Base-by-base conservation (phyloP, 1,284 basidiomycete genomes). In the Sutorius eximius region DNA sequence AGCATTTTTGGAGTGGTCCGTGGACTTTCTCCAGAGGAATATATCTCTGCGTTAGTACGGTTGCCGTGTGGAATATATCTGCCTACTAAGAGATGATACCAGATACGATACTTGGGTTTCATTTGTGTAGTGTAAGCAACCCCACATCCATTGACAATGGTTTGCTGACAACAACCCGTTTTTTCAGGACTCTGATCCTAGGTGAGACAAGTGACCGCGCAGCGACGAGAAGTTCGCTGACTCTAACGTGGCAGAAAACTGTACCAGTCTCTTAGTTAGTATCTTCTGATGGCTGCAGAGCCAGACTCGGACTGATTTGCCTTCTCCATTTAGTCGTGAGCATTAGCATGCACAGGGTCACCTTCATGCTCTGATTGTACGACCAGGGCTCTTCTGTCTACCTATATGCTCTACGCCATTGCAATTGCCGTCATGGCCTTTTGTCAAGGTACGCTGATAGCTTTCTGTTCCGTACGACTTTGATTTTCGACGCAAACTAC, bases 41-140 rank as follows among this genome's bases (percentile, higher is more conserved):
- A 32, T 60, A 62, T 48, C 24, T 62, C 24, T 52, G 38, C 12
- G 57, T 60, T 27, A 24, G 59, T 51, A 43, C 37, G 6, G 15
- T 40, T 5, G 6, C 4, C 30, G 20, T 5, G 10, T 24, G 10
- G 2, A 32, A 36, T 18, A 16, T 41, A 27, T 29, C 16, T n/a
- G 9, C n/a, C 22, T 13, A 34, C 32, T 62, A 11, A 62, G 10
- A 27, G 15, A 34, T 41, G 40, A 36, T 5, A 16, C 33, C 3
- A 63, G 61, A 49, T 63, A 54, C 56, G 61, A 37, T 66, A 64
- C 20, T 46, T 62, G 44, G 55, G 62, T 38, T 44, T 64, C n/a
- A 12, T 36, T 18, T 45, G 56, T 37, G 59, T 24, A 45, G 32
- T 54, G 60, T 61, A 30, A 42, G 64, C 37, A 33, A 33, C 34